phyloP scores from a whole-genome alignment of 306 rosid genomes.

The Glycine latifolia region DNA sequence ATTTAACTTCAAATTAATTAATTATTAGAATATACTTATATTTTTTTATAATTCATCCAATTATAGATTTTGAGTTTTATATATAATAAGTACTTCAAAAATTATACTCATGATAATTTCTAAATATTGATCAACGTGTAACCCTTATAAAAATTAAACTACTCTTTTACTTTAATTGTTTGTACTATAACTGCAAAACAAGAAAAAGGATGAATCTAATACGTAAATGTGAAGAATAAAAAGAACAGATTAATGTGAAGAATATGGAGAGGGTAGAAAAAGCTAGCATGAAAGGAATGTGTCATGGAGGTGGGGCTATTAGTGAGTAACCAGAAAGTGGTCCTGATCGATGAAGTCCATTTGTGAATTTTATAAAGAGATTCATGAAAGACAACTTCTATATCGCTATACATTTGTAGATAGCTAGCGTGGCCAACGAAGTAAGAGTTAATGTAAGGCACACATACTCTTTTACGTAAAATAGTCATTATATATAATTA shows the following conservation, averaged over 20 bases:
- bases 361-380: conserved; percentile 14
- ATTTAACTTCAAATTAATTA: not conserved
- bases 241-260: conserved; percentile 22
- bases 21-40: too few relatives aligned
- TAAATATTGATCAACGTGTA: too few relatives aligned
- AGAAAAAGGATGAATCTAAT: conserved; percentile 25
- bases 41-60: too few relatives aligned
- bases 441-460: conserved; percentile 47
- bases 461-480: not conserved
- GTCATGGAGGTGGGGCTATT: conserved; percentile 40
- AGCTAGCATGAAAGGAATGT: conserved; percentile 62
- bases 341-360: conserved; percentile 43
- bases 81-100: too few relatives aligned
- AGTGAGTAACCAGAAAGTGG: conserved; percentile 50
- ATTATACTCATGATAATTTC: too few relatives aligned
- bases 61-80: too few relatives aligned
- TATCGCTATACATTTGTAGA: conserved; percentile 12
- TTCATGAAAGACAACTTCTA: conserved; percentile 23
- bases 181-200: conserved; percentile 1
- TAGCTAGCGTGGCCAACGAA: conserved; percentile 55
- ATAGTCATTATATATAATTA: too few relatives aligned
- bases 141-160: not conserved
- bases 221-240: not conserved
- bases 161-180: not conserved
- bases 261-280: conserved; percentile 23